Evolutionary conservation across 345 rosid genomes (phyloP), one percentile per base, ranked within the genome.

Genomic region (Citrus sp.): DNA sequence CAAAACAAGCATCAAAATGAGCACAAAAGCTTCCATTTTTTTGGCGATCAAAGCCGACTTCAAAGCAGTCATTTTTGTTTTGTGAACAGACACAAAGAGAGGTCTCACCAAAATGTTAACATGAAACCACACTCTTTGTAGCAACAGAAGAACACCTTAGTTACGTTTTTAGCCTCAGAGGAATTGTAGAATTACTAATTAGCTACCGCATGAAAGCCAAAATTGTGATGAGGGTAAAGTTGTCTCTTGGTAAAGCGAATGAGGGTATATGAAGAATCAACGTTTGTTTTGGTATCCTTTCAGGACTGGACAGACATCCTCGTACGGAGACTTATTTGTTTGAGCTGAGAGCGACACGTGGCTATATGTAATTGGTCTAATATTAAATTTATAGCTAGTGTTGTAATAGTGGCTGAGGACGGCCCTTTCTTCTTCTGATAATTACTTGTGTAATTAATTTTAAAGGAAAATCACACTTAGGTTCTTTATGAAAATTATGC

Each of bases 261-360:
- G 7, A 24, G 22, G 21, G 51, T 3, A 46, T 12, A 13, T 13
- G 51, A 13, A 46, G 16, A 46, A 46, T 68, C 70, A 1, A 13
- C 49, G 8, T 7, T 4, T 24, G 22, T 67, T 16, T 56, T 61
- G 82, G 60, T 62, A 74, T 49, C 54, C 40, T 75, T 74, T 3
- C 51, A 46, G 16, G 51, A 14, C 7, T 21, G 46, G 35, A 72
- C 77, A 68, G 68, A 72, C 82, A 83, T 78, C 84, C 81, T 80
- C 81, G 80, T 76, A 82, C 72, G 79, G 80, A 40, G 69, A 58
- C 40, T 77, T 80, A 75, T 80, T 74, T 72, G 75, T 81, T 63
- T 34, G 2, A 55, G 46, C 30, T 8, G 22, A 9, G 34, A 0
- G 1, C 0, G 46, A 75, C 75, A 75, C 75, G 77, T 64, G 64